Percentiles rank a stretch among this genome's conserved stretches.
These are phyloP conservation scores for Rhinocladiella mackenziei DNA, from an alignment of 2,329 filamentous ascomycete genomes.

Conservation along the genomic window DNA sequence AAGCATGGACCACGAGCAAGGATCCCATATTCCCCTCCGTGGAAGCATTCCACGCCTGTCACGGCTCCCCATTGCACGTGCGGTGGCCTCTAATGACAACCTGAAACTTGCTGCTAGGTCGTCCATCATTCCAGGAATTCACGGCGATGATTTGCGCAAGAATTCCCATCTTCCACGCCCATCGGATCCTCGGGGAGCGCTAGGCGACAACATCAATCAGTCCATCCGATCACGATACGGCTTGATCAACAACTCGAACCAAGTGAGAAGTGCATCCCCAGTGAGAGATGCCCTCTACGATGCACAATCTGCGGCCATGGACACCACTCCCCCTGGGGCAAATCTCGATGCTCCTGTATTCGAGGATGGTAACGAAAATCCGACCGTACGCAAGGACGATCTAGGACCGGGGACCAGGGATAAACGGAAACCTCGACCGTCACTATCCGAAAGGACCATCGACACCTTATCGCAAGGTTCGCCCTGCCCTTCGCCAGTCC, in stretches of 20 bases:
- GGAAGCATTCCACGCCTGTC: constrained; percentile 26
- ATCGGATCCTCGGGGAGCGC: constrained; percentile 1
- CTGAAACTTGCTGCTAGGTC: constrained; percentile 14
- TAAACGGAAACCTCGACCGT: constrained; percentile 43
- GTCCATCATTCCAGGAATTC: constrained; percentile 9
- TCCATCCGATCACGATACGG: constrained; percentile 21
- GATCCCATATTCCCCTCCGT: constrained; percentile 14
- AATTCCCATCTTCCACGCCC: constrained; percentile 20
- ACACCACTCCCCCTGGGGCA: constrained; percentile 28
- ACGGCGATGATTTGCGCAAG: constrained; percentile 24
- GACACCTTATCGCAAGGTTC: constrained; percentile 77
- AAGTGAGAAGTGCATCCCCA: constrained; percentile 18
- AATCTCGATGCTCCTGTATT: constrained; percentile 22
- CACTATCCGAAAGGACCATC: constrained; percentile 77
- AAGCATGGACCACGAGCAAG: constrained; percentile 26
- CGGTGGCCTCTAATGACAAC: constrained; percentile 24
- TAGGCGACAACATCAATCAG: constrained; percentile 22
- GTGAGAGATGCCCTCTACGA: constrained; percentile 24
- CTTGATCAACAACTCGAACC: constrained; percentile 14
- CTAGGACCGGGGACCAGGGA: constrained; percentile 6
- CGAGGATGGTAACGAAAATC: constrained; percentile 27
- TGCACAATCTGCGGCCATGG: constrained; percentile 15
- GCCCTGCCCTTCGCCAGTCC: constrained; percentile 67
- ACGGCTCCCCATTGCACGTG: constrained; percentile 27
- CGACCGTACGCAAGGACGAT: constrained; percentile 6